A percentile compares a stretch with the other conserved stretches of the same genome.
These are phyloP conservation scores for Chaetomiaceae sp. DNA, from an alignment of 2,329 filamentous ascomycete genomes.

Conservation along the genomic window DNA sequence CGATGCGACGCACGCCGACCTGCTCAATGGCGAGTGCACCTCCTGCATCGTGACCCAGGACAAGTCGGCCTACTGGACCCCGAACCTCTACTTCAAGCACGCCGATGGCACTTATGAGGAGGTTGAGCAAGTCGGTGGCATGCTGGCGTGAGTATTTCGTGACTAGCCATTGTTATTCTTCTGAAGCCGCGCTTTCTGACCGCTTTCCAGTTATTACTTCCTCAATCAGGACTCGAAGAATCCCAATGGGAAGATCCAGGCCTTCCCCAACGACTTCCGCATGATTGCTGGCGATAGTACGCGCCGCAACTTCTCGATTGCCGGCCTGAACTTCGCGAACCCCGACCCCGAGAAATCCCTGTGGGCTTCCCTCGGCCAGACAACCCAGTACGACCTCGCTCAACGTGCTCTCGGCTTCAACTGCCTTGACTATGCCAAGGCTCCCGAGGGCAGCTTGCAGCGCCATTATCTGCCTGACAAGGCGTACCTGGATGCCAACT, in stretches of 20 bases:
- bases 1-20: conserved; percentile 48
- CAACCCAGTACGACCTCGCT: conserved; percentile 58
- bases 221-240: conserved; percentile 41
- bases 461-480: conserved; percentile 80
- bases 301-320: conserved; percentile 63
- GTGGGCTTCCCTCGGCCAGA: conserved; percentile 60
- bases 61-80: conserved; percentile 84
- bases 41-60: conserved; percentile 76
- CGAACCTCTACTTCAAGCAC: conserved; percentile 70
- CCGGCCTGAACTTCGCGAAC: conserved; percentile 60
- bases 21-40: conserved; percentile 63
- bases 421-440: conserved; percentile 72
- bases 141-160: conserved; percentile 66
- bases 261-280: conserved; percentile 70
- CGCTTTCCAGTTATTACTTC: conserved; percentile 67
- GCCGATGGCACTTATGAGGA: conserved; percentile 59
- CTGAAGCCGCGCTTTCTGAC: conserved; percentile 23
- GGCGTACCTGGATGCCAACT: conserved; percentile 71
- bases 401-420: conserved; percentile 92
- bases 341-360: conserved; percentile 60
- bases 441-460: conserved; percentile 66
- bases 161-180: neutral
- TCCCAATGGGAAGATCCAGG: conserved; percentile 48
- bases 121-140: conserved; percentile 71
- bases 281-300: conserved; percentile 73